Conservation (phyloP, 106 monocot species). For the Dendrobium huoshanense region DNA sequence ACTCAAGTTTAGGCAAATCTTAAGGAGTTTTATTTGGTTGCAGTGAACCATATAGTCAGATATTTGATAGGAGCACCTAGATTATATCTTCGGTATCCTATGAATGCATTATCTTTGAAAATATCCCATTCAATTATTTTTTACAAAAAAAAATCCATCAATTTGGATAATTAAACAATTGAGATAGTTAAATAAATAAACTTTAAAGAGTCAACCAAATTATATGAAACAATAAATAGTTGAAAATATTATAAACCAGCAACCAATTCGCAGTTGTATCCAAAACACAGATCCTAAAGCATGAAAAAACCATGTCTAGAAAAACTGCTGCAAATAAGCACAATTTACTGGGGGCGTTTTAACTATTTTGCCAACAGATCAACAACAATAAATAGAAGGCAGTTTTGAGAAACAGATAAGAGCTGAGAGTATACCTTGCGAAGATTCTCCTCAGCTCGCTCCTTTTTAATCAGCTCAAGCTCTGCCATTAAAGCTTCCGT, state of each 20-base stretch:
- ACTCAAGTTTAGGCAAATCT: too few species aligned
- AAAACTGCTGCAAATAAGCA: background rate
- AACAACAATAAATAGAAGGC: background rate
- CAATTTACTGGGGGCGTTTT: background rate
- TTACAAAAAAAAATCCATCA: background rate
- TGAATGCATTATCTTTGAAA: too few species aligned
- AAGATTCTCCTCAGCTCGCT: slow-evolving; percentile 80
- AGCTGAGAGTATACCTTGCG: slow-evolving; percentile 40
- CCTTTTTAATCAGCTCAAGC: slow-evolving; percentile 83
- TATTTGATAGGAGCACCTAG: too few species aligned
- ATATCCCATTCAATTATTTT: too few species aligned
- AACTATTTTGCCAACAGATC: background rate
- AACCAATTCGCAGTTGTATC: background rate
- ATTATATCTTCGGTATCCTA: too few species aligned
- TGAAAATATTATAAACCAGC: background rate
- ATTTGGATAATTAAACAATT: background rate
- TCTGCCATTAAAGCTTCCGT: slow-evolving; percentile 87
- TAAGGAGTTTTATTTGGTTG: too few species aligned
- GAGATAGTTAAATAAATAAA: background rate
- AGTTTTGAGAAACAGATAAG: background rate
- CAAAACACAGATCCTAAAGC: background rate
- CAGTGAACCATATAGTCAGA: too few species aligned
- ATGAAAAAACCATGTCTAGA: background rate
- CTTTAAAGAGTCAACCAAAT: background rate
- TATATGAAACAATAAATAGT: background rate